These are phyloP conservation scores for Microbotryum saponariae DNA, from an alignment of 1,284 basidiomycete species.

Conservation along the genomic window DNA sequence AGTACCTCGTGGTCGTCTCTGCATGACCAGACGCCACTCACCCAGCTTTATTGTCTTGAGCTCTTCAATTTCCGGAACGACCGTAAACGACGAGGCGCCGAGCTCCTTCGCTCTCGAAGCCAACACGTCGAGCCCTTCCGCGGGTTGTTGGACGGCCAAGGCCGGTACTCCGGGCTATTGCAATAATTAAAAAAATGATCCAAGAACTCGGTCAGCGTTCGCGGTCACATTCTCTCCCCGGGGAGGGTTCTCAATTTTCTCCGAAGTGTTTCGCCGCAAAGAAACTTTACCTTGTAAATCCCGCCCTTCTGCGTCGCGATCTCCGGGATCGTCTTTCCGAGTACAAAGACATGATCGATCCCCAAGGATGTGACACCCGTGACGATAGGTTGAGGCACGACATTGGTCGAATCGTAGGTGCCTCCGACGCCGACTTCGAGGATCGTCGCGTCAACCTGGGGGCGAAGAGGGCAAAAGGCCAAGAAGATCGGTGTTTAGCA, in stretches of 20 bases:
- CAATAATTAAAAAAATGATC: neutral
- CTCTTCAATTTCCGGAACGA: slow-evolving; percentile 49
- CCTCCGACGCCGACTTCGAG: slow-evolving; percentile 97
- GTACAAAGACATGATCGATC: slow-evolving; percentile 82
- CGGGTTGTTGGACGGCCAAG: slow-evolving; percentile 68
- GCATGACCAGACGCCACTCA: slow-evolving; percentile 34
- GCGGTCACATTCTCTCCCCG: too few species aligned
- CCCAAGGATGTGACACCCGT: slow-evolving; percentile 87
- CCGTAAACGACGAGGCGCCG: slow-evolving; percentile 60
- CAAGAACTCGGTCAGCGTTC: too few species aligned
- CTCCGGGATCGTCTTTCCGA: slow-evolving; percentile 81
- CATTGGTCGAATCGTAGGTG: slow-evolving; percentile 89
- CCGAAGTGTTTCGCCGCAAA: too few species aligned
- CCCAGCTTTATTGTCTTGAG: slow-evolving; percentile 59
- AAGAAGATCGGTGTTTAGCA: neutral
- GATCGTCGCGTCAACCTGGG: slow-evolving; percentile 72
- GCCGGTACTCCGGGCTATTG: slow-evolving; percentile 70
- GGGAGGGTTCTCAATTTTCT: too few species aligned
- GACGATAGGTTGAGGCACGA: slow-evolving; percentile 80
- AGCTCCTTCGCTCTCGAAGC: slow-evolving; percentile 57
- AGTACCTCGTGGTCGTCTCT: too few species aligned
- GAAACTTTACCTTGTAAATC: slow-evolving; percentile 70
- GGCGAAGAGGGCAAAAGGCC: neutral
- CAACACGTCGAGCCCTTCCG: slow-evolving; percentile 61
- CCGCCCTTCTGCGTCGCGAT: slow-evolving; percentile 96